These are phyloP conservation scores for Gamarada debralockiae DNA, from an alignment of 495 filamentous ascomycete species.

Conservation along the genomic window DNA sequence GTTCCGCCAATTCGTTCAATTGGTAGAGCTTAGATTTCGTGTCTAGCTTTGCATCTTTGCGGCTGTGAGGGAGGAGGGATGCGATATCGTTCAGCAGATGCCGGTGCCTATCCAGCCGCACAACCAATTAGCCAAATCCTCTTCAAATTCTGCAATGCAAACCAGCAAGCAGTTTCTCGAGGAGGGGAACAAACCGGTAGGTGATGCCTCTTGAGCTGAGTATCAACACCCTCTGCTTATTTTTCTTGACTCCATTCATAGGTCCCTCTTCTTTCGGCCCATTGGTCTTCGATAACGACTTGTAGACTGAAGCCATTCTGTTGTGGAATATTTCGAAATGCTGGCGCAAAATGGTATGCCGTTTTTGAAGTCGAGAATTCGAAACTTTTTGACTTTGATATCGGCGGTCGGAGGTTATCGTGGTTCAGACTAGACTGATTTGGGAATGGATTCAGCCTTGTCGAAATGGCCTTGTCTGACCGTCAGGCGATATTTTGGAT, in stretches of 20 bases:
- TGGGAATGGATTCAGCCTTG: neutral
- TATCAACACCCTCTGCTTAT: slow-evolving; percentile 82
- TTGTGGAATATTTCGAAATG: neutral
- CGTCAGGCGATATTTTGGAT: too few species aligned
- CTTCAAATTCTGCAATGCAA: too few species aligned
- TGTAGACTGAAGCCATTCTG: slow-evolving; percentile 92
- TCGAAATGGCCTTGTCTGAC: too few species aligned
- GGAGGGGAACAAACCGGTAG: slow-evolving; percentile 56
- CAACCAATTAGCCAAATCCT: too few species aligned
- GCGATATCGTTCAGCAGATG: slow-evolving; percentile 91
- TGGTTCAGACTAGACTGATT: neutral
- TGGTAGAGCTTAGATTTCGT: slow-evolving; percentile 92
- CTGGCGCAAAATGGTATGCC: slow-evolving; percentile 17
- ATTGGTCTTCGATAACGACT: slow-evolving; percentile 71
- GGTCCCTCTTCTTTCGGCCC: slow-evolving; percentile 36
- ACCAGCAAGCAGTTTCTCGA: neutral
- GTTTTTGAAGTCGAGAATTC: neutral
- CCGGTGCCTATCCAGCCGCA: slow-evolving; percentile 59
- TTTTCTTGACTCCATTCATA: slow-evolving; percentile 47
- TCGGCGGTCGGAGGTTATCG: slow-evolving; percentile 14
- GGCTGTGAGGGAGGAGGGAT: slow-evolving; percentile 80
- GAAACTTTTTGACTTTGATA: slow-evolving; percentile 17
- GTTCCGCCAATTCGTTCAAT: slow-evolving; percentile 92
- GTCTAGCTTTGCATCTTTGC: slow-evolving; percentile 95
- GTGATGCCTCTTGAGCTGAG: slow-evolving; percentile 87